phyloP scores from a whole-genome alignment of 2,329 filamentous ascomycete genomes.

The Emergomyces africanus region DNA sequence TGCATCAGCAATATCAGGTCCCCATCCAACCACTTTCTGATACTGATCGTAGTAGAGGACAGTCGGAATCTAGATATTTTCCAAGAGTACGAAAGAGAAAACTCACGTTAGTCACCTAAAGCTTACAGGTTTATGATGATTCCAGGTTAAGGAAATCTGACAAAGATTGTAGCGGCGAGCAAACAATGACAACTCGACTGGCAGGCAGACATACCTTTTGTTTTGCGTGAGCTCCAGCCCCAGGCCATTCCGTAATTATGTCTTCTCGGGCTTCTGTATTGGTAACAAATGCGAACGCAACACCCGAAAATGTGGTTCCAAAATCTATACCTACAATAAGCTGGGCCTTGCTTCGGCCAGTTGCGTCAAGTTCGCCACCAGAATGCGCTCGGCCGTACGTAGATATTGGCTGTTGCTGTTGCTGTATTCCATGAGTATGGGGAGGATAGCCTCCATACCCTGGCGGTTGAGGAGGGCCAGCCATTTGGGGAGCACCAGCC shows the following conservation, averaged over 20 bases:
- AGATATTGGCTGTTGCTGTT: constrained; percentile 14
- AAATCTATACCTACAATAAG: constrained; percentile 99
- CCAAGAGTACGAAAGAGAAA: neutral
- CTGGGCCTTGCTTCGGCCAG: constrained; percentile 84
- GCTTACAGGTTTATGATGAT: neutral
- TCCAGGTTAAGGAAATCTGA: neutral
- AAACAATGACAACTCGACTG: neutral
- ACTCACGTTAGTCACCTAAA: neutral
- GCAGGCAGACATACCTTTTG: constrained; percentile 59
- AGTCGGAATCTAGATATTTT: constrained; percentile 72
- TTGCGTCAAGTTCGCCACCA: constrained; percentile 65
- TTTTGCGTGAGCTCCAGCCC: constrained; percentile 93
- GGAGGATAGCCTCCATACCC: constrained; percentile 32
- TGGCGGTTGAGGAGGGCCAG: constrained; percentile 27
- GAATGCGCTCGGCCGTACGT: constrained; percentile 8
- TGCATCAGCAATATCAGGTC: constrained; percentile 93
- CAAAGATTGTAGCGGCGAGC: neutral
- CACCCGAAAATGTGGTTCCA: constrained; percentile 95
- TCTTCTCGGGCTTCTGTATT: constrained; percentile 97
- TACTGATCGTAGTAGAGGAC: constrained; percentile 99
- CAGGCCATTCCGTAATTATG: constrained; percentile 98
- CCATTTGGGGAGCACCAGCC: constrained; percentile 19
- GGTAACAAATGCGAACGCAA: constrained; percentile 84
- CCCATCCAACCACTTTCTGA: constrained; percentile 99
- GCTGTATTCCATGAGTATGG: constrained; percentile 12